A percentile compares a stretch with the other conserved stretches of the same genome.
These are phyloP conservation scores for Solanum verrucosum DNA, from an alignment of 257 asterid genomes.

Conservation along the genomic window DNA sequence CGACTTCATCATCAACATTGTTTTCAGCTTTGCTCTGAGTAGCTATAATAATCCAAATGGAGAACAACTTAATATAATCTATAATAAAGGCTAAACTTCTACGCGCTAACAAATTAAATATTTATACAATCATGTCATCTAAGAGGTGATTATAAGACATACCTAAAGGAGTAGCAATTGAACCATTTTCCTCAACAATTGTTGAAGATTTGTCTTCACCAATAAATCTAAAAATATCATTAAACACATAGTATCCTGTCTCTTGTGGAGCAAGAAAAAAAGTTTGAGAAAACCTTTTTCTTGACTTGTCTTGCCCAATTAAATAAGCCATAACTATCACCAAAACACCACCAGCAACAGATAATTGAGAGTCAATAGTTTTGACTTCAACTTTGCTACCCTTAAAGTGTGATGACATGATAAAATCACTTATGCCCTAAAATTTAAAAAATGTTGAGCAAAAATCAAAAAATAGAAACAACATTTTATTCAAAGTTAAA, in stretches of 20 bases:
- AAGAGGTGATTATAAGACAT: not conserved
- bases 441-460: not conserved
- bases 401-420: slow-evolving; percentile 44
- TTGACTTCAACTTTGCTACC: slow-evolving; percentile 20
- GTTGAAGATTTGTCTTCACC: not conserved
- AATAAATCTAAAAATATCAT: slow-evolving; percentile 36
- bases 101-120: not conserved
- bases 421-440: slow-evolving; percentile 45
- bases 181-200: not conserved
- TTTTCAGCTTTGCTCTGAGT: not conserved
- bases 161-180: not conserved
- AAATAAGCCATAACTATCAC: slow-evolving; percentile 39
- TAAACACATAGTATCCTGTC: slow-evolving; percentile 41
- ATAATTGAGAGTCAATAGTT: slow-evolving; percentile 30
- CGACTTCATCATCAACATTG: not conserved
- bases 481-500: not conserved
- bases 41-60: not conserved
- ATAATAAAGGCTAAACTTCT: not conserved
- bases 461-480: too few relatives aligned
- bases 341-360: slow-evolving; percentile 37
- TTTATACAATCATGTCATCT: not conserved
- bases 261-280: slow-evolving; percentile 55
- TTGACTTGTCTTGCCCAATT: slow-evolving; percentile 10
- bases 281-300: slow-evolving; percentile 35
- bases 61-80: not conserved